Base-by-base conservation (phyloP, 176 grass and related monocot genomes). In the Echinochloa phyllopogon region DNA sequence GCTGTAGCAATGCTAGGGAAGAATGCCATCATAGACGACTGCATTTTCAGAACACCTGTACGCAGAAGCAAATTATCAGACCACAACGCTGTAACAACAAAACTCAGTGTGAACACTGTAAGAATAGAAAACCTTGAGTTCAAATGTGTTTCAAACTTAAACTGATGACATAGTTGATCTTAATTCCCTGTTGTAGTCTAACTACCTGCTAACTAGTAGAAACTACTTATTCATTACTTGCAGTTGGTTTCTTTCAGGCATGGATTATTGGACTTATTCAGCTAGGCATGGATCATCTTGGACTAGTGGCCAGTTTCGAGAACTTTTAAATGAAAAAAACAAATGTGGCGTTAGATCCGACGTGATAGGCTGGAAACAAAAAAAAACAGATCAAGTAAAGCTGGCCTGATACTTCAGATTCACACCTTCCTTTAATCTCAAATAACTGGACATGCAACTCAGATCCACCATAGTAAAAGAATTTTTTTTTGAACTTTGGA, bases 11-110 rank as follows among this genome's bases (percentile, higher is more conserved):
- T 48, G 25, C 72, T 73, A 6, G 65, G 73, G 47, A 86, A 50
- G 79, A 90, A 51, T 21, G 88, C 57, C 29, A 71, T 72, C 65
- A 10, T 23, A 49, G 80, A 82, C 20, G 73, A 78, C 65, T 86
- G 79, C 61, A 90, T 90, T n/a, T 53, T 25, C 10, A 48, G 10
- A 29, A 20, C 21, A 45, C 65, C 63, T 82, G 64, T 72, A 89
- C 17, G 10, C 6, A 29, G 23, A 76, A 75, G 37, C 13, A 16
- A 85, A 76, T 8, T 76, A 33, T 44, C 47, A 42, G 23, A 5
- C 4, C n/a, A 43, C 25, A 25, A 63, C 76, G 52, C 8, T 10
- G 7, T 70, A 17, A n/a, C 2, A 6, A 25, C 21, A 47, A 37
- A 2, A 52, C 12, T 9, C 12, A 8, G 59, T 8, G 20, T 10